Percentiles rank a stretch among this genome's conserved stretches.
Evolutionary conservation across 495 filamentous ascomycete species (phyloP).

Genomic region (Immersiella caudata): DNA sequence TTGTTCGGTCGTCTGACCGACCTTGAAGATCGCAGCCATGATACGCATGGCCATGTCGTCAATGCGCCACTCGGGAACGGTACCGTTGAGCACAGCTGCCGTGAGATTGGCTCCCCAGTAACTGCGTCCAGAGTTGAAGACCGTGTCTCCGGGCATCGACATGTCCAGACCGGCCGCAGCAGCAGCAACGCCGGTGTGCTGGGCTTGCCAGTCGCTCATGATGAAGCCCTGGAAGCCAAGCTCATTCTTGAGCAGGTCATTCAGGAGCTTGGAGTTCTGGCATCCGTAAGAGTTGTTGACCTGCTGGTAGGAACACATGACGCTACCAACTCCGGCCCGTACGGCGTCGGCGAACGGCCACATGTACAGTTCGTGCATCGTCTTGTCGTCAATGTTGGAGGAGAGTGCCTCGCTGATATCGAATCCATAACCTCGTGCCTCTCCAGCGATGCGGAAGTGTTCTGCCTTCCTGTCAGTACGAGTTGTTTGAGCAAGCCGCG

Average conservation of each 20-base stretch:
- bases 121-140: constrained; percentile 69
- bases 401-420: constrained; percentile 68
- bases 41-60: constrained; percentile 94
- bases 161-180: constrained; percentile 90
- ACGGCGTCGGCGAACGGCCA: constrained; percentile 61
- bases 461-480: constrained; percentile 52
- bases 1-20: constrained; percentile 65
- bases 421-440: constrained; percentile 63
- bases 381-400: constrained; percentile 88
- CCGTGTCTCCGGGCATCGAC: constrained; percentile 90
- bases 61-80: constrained; percentile 84
- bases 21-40: constrained; percentile 91
- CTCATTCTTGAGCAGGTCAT: constrained; percentile 86
- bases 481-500: too few species aligned
- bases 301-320: constrained; percentile 97
- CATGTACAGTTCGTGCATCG: constrained; percentile 92
- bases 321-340: constrained; percentile 67
- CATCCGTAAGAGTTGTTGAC: constrained; percentile 87
- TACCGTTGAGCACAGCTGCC: constrained; percentile 83
- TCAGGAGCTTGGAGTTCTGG: constrained; percentile 78
- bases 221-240: constrained; percentile 94
- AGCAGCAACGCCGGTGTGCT: constrained; percentile 77
- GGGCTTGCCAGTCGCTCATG: constrained; percentile 88
- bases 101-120: constrained; percentile 89
- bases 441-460: constrained; percentile 78